Evolutionary conservation across 441 rosid genomes (phyloP).

Genomic region (Gossypium schwendimanii): DNA sequence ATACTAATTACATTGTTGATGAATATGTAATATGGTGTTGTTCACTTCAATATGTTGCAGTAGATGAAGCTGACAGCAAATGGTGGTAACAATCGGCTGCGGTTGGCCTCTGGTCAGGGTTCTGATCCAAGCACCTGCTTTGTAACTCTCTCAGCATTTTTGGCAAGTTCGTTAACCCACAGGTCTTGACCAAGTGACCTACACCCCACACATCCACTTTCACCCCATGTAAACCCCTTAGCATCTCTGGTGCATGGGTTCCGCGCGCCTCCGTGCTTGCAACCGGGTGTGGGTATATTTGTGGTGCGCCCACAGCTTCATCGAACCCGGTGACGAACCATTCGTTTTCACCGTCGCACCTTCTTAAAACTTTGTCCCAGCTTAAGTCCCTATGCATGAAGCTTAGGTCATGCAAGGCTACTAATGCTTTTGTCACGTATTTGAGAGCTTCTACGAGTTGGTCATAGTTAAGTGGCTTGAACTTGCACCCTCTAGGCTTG

Average conservation of each 20-base stretch:
- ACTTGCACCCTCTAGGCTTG: slow-evolving; percentile 65
- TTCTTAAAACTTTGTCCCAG: slow-evolving; percentile 75
- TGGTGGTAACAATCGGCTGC: slow-evolving; percentile 97
- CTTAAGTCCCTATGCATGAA: slow-evolving; percentile 89
- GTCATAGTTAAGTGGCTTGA: slow-evolving; percentile 52
- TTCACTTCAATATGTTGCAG: slow-evolving; percentile 35
- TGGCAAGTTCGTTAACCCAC: slow-evolving; percentile 57
- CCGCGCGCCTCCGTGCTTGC: slow-evolving; percentile 38
- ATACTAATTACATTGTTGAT: neutral
- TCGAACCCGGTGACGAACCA: slow-evolving; percentile 85
- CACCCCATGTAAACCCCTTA: slow-evolving; percentile 74
- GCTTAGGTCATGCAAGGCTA: slow-evolving; percentile 80
- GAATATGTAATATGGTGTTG: neutral
- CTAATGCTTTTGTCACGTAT: slow-evolving; percentile 77
- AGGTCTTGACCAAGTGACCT: slow-evolving; percentile 67
- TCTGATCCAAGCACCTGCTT: slow-evolving; percentile 70
- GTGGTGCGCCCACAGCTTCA: slow-evolving; percentile 69
- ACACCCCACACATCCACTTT: slow-evolving; percentile 97
- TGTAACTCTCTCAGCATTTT: slow-evolving; percentile 79
- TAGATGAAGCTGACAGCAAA: slow-evolving; percentile 45
- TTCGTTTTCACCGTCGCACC: slow-evolving; percentile 42
- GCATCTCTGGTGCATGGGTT: slow-evolving; percentile 83
- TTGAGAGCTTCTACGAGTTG: slow-evolving; percentile 78
- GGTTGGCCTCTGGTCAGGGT: slow-evolving; percentile 84
- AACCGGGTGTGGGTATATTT: slow-evolving; percentile 53